Evolutionary conservation across 768 basidiomycete genomes (phyloP).

Genomic region (Grammothele lineata): DNA sequence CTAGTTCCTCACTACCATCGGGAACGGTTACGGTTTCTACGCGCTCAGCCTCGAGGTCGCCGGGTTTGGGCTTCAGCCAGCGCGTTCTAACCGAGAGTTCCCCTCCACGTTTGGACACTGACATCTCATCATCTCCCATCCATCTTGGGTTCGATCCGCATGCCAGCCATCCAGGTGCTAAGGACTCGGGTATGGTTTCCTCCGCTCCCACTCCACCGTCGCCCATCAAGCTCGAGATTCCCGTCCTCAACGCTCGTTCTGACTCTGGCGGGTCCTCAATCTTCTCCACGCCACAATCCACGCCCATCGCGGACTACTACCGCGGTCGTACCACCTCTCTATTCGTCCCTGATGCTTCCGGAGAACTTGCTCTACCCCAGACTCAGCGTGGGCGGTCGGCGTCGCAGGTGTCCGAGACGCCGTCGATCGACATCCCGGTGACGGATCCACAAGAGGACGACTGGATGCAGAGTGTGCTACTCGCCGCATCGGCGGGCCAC

Average conservation of each 20-base stretch:
- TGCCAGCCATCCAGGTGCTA: background rate
- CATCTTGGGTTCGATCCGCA: conserved; percentile 16
- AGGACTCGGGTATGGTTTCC: conserved; percentile 3
- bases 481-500: conserved; percentile 39
- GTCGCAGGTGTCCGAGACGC: conserved; percentile 39
- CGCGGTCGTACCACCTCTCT: conserved; percentile 19
- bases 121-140: conserved; percentile 26
- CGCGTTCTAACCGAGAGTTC: conserved; percentile 2
- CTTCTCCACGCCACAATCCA: conserved; percentile 24
- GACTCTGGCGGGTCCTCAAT: conserved; percentile 24
- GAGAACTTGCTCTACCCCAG: conserved; percentile 1
- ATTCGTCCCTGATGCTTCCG: conserved; percentile 7
- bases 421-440: conserved; percentile 35
- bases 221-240: background rate
- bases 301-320: conserved; percentile 27
- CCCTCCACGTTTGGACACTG: conserved; percentile 23
- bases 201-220: conserved; percentile 3
- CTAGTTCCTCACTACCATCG: conserved; percentile 33
- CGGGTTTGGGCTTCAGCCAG: no score
- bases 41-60: no score
- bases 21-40: no score
- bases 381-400: conserved; percentile 10
- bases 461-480: conserved; percentile 71
- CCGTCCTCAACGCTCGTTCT: conserved; percentile 1
- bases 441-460: conserved; percentile 50